A percentile compares a stretch with the other conserved stretches of the same genome.
phyloP scores from a whole-genome alignment of 1,139 yeast species.

The Blastobotrys arbuscula region DNA sequence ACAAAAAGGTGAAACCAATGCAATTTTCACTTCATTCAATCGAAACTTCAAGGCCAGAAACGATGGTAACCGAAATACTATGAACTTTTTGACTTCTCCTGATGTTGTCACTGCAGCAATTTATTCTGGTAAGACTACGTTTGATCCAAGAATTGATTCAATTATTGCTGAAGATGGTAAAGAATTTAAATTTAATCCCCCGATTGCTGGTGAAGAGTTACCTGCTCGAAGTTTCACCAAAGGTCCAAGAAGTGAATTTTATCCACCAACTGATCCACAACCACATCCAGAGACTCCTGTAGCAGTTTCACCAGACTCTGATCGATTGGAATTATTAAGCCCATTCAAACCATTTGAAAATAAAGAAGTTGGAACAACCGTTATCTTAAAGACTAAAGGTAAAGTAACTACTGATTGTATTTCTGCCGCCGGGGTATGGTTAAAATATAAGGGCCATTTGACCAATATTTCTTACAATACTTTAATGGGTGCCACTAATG shows the following conservation, averaged over 20 bases:
- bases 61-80: constrained; percentile 94
- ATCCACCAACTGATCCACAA: constrained; percentile 59
- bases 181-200: constrained; percentile 67
- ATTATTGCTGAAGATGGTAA: constrained; percentile 61
- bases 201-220: constrained; percentile 75
- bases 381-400: constrained; percentile 87
- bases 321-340: constrained; percentile 75
- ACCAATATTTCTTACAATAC: constrained; percentile 95
- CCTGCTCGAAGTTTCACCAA: constrained; percentile 59
- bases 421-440: constrained; percentile 99
- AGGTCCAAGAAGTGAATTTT: constrained; percentile 70
- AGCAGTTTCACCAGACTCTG: constrained; percentile 69
- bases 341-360: constrained; percentile 88
- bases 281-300: constrained; percentile 73
- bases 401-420: constrained; percentile 98
- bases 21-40: constrained; percentile 92
- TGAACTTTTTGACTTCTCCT: constrained; percentile 95
- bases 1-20: constrained; percentile 65
- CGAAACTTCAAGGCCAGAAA: constrained; percentile 96
- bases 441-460: constrained; percentile 94
- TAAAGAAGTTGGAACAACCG: constrained; percentile 68
- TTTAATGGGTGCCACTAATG: constrained; percentile 92
- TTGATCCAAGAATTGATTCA: constrained; percentile 80
- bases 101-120: constrained; percentile 96
- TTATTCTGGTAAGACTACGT: constrained; percentile 82